These are phyloP conservation scores for Rhododendron simsii DNA, from an alignment of 148 eudicot species.

Conservation along the genomic window DNA sequence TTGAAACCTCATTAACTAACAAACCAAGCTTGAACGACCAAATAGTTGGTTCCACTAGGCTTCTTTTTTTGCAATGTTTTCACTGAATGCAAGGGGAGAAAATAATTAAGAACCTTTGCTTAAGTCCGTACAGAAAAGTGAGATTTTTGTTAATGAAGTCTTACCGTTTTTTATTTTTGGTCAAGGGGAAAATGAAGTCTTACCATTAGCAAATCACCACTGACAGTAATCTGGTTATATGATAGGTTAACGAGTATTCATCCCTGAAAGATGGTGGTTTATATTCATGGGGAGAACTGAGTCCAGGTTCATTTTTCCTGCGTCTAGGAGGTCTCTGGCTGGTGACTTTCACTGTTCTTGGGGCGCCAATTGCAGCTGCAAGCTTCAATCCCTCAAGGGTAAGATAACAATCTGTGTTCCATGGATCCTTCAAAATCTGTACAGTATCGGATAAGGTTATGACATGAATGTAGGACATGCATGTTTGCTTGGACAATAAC, in stretches of 20 bases:
- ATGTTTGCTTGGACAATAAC: too few relatives aligned
- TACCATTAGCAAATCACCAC: background rate
- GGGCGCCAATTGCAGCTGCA: slow-evolving; percentile 91
- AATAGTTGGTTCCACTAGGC: background rate
- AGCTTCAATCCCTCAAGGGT: slow-evolving; percentile 96
- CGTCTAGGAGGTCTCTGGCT: slow-evolving; percentile 95
- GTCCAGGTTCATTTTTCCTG: slow-evolving; percentile 61
- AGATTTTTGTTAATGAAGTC: background rate
- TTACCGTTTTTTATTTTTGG: background rate
- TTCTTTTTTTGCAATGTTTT: background rate
- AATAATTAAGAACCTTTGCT: background rate
- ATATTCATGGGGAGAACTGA: slow-evolving; percentile 96
- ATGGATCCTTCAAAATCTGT: background rate
- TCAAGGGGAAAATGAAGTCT: background rate
- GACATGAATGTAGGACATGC: too few relatives aligned
- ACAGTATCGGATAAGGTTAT: too few relatives aligned
- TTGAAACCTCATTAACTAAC: background rate
- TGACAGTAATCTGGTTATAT: slow-evolving; percentile 15
- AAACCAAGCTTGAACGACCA: background rate
- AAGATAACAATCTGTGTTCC: background rate
- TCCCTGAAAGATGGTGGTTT: slow-evolving; percentile 70
- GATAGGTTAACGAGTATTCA: slow-evolving; percentile 90
- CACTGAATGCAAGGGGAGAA: background rate
- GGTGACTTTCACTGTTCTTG: slow-evolving; percentile 70
- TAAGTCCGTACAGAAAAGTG: background rate